These are phyloP conservation scores for Marchantia polymorpha DNA, from an alignment of 225 moss, liverwort and hornwort genomes.

Conservation along the genomic window DNA sequence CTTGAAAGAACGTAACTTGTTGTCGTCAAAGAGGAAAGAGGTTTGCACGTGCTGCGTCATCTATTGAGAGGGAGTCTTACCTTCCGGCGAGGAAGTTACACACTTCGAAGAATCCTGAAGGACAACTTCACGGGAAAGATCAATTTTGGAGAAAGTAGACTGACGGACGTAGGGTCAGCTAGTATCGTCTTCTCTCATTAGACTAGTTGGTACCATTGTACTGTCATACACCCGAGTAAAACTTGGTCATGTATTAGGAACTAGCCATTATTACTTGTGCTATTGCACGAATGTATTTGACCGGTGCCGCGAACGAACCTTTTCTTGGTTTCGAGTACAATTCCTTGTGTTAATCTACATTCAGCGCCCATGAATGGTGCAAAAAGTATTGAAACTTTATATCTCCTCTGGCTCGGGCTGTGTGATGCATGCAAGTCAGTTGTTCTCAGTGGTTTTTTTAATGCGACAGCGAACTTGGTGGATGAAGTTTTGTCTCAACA, in stretches of 20 bases:
- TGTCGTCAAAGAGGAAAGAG: neutral
- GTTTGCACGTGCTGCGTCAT: neutral
- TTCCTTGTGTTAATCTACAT: neutral
- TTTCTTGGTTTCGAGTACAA: neutral
- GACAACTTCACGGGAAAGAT: neutral
- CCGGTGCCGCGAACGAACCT: neutral
- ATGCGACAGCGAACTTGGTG: no score
- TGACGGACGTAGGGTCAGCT: slow-evolving; percentile 1
- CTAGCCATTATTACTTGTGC: slow-evolving; percentile 5
- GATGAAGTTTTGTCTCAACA: no score
- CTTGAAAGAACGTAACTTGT: neutral
- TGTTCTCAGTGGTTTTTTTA: no score
- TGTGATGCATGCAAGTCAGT: no score
- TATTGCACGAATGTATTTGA: slow-evolving; percentile 8
- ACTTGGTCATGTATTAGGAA: neutral
- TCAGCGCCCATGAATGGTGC: neutral
- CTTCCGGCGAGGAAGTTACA: neutral
- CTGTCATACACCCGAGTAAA: neutral
- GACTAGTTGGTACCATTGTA: slow-evolving; percentile 1
- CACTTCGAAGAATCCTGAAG: neutral
- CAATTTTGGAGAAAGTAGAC: slow-evolving; percentile 14
- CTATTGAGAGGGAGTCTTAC: neutral
- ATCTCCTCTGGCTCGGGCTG: no score
- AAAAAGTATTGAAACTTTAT: no score
- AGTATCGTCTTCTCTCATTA: neutral